Conservation (phyloP, 108 stramenopile species). For the Seminavis robusta region DNA sequence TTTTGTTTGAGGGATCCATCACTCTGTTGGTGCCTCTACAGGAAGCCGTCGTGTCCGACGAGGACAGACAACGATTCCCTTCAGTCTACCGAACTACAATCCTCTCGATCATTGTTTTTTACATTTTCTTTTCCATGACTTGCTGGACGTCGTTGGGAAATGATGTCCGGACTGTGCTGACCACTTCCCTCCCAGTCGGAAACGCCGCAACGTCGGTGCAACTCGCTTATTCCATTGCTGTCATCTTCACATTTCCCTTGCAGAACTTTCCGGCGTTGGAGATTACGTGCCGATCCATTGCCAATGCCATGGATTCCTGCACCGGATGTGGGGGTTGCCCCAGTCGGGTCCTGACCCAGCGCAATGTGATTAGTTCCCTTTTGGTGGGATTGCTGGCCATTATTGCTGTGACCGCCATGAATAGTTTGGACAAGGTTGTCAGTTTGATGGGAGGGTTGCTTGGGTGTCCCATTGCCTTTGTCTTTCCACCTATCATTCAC, state of each 20-base stretch:
- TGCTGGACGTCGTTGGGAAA: conserved; percentile 70
- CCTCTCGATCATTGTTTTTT: conserved; percentile 57
- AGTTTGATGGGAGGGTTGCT: conserved; percentile 42
- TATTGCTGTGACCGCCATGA: conserved; percentile 30
- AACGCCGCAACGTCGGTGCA: conserved; percentile 42
- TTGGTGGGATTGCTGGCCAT: conserved; percentile 22
- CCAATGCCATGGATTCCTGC: not conserved
- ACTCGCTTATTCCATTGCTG: conserved; percentile 49
- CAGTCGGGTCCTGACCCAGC: not conserved
- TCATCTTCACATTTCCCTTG: conserved; percentile 52
- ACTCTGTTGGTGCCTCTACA: conserved; percentile 71
- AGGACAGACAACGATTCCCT: conserved; percentile 52
- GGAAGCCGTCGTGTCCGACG: conserved; percentile 47
- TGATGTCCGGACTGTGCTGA: conserved; percentile 55
- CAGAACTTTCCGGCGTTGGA: conserved; percentile 62
- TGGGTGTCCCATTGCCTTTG: conserved; percentile 50
- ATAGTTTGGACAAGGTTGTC: conserved; percentile 48
- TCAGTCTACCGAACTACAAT: conserved; percentile 47
- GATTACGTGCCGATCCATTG: conserved; percentile 15
- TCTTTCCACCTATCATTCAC: conserved; percentile 45
- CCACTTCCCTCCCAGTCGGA: conserved; percentile 50
- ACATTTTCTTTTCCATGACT: conserved; percentile 47
- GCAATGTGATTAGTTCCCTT: conserved; percentile 14
- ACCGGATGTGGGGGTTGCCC: not conserved
- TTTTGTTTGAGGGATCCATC: conserved; percentile 64